Conservation (phyloP, 2,329 filamentous ascomycete species). For the Parastagonospora avenae region DNA sequence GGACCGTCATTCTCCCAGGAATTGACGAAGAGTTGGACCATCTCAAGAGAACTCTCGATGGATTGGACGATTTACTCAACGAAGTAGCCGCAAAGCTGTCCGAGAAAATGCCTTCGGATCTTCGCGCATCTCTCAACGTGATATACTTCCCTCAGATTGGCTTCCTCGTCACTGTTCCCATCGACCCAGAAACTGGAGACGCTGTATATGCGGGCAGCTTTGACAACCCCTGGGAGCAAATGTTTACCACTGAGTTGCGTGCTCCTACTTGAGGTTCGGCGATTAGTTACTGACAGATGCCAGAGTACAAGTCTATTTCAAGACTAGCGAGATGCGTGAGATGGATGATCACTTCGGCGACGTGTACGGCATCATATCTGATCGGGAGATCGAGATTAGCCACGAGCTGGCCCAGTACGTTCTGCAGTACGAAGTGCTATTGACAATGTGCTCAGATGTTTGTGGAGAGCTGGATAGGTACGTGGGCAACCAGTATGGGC, state of each 20-base stretch:
- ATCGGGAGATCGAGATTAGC: slow-evolving; percentile 87
- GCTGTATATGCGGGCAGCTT: slow-evolving; percentile 66
- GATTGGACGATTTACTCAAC: slow-evolving; percentile 74
- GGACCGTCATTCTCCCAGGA: slow-evolving; percentile 74
- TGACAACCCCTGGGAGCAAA: slow-evolving; percentile 73
- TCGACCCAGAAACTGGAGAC: slow-evolving; percentile 63
- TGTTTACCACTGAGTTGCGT: slow-evolving; percentile 69
- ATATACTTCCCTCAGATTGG: slow-evolving; percentile 92
- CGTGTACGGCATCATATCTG: slow-evolving; percentile 84
- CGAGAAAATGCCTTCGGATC: slow-evolving; percentile 63
- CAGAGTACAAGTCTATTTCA: slow-evolving; percentile 75
- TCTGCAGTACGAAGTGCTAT: slow-evolving; percentile 68
- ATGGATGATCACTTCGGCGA: slow-evolving; percentile 85
- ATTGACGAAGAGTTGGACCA: slow-evolving; percentile 77
- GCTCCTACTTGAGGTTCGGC: too few species aligned
- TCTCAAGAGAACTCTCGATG: slow-evolving; percentile 77
- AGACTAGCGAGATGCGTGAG: slow-evolving; percentile 78
- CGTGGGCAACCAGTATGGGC: not conserved
- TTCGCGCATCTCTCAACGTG: slow-evolving; percentile 68
- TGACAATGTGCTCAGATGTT: slow-evolving; percentile 74
- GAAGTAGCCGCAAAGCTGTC: slow-evolving; percentile 69
- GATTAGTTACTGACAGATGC: not conserved
- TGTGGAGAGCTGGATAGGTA: slow-evolving; percentile 82
- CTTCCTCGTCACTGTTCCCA: slow-evolving; percentile 77
- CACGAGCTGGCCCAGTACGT: slow-evolving; percentile 75